A percentile compares a stretch with the other conserved stretches of the same genome.
These are phyloP conservation scores for Polyplosphaeria fusca DNA, from an alignment of 495 filamentous ascomycete species.

Conservation along the genomic window DNA sequence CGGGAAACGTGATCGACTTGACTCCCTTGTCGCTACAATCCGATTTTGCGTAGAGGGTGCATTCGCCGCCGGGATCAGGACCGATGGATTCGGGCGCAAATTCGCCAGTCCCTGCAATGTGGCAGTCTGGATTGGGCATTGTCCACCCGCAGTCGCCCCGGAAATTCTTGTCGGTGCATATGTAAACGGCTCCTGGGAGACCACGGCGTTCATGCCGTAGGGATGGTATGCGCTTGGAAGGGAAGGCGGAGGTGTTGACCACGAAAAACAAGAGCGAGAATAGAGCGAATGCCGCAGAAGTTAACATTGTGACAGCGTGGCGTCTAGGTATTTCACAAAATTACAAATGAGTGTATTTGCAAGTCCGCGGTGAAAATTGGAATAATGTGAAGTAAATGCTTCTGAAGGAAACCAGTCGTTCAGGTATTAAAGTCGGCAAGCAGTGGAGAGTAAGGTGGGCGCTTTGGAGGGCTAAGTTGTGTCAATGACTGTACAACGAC, in stretches of 20 bases:
- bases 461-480: neutral
- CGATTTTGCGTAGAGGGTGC: slow-evolving; percentile 2
- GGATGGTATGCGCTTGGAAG: neutral
- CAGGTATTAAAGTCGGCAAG: too few relatives aligned
- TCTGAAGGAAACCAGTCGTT: too few relatives aligned
- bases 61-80: slow-evolving; percentile 21
- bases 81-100: slow-evolving; percentile 17
- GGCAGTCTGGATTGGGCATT: slow-evolving; percentile 2
- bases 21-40: slow-evolving; percentile 2
- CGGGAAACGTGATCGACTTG: slow-evolving; percentile 11
- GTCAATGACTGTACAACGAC: neutral
- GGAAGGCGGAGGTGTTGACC: neutral
- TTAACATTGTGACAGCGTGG: too few relatives aligned
- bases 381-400: too few relatives aligned
- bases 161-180: slow-evolving; percentile 23
- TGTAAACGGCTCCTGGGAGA: slow-evolving; percentile 26
- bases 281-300: neutral
- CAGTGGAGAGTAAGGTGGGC: too few relatives aligned
- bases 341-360: too few relatives aligned
- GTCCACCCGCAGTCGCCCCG: slow-evolving; percentile 17
- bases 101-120: slow-evolving; percentile 13
- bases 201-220: slow-evolving; percentile 2
- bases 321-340: too few relatives aligned
- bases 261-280: neutral
- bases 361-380: too few relatives aligned